Evolutionary conservation across 495 filamentous ascomycete species (phyloP), one percentile per base, ranked within the genome.

Genomic region (Penicillium simplicissimum): DNA sequence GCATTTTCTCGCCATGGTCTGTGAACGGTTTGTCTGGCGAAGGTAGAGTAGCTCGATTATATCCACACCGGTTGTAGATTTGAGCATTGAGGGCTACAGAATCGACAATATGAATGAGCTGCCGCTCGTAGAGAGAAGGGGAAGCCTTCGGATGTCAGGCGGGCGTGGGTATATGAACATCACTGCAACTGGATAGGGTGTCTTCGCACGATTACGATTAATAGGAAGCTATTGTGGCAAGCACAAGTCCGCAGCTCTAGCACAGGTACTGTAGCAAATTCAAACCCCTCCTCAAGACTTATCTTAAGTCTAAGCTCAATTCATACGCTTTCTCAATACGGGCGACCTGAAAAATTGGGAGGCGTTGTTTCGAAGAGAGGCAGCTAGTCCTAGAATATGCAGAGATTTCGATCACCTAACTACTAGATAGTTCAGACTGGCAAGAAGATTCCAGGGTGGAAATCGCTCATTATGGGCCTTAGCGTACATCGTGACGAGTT

Each of bases 401-500:
- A 25, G 23, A 25, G 23, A 25, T 31, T 31, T 31, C 28, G 6
- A 31, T 6, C 28, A 31, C 0, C 6, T 7, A 31, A 31, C 23
- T 6, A 31, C 28, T 31, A 31, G 2, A 7, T 31, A 31, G 28
- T 17, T 42, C 19, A 43, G 7, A 19, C 17, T 43, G 13, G 8
- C 17, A 21, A 17, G 17, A 17, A 43, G 40, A 21, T 43, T 15
- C 17, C 40, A 21, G 7, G 40, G 19, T 43, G 45, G 45, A n/a
- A 35, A 36, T 37, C n/a, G 15, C 53, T 47, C 33, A 54, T 54
- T 63, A 63, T 55, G 52, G 55, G 57, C 57, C 51, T 34, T 21
- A 57, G 60, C 57, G 40, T 58, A 58, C 57, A 63, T 62, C 64
- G 45, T 67, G 60, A 47, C 47, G 28, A 54, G 28, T 58, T 63